These are phyloP conservation scores for Taphrina pruni DNA, from an alignment of 1,139 yeast species.

Conservation along the genomic window DNA sequence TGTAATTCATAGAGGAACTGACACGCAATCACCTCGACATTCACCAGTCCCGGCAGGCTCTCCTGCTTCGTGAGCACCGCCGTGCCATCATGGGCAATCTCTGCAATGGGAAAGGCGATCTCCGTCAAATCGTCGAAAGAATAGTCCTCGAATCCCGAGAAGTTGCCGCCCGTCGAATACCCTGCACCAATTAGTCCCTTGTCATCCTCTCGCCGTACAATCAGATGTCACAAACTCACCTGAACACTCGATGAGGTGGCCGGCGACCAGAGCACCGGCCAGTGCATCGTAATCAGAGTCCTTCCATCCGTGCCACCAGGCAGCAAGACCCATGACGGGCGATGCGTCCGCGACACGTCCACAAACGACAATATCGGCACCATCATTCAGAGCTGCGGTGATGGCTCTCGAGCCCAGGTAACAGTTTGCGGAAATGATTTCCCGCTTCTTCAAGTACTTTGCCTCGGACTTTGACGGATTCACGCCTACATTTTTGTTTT, in stretches of 20 bases:
- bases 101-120: slow-evolving; percentile 47
- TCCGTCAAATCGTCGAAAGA: slow-evolving; percentile 45
- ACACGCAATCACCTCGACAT: slow-evolving; percentile 45
- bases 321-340: slow-evolving; percentile 48
- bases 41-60: slow-evolving; percentile 46
- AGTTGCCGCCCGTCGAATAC: slow-evolving; percentile 48
- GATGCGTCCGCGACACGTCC: slow-evolving; percentile 48
- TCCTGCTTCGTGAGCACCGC: slow-evolving; percentile 47
- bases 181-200: slow-evolving; percentile 13
- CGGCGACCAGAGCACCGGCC: slow-evolving; percentile 48
- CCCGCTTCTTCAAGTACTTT: slow-evolving; percentile 37
- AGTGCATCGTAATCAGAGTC: slow-evolving; percentile 45
- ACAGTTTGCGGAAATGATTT: slow-evolving; percentile 45
- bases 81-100: slow-evolving; percentile 46
- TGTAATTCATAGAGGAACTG: slow-evolving; percentile 48
- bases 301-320: slow-evolving; percentile 49
- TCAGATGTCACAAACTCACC: slow-evolving; percentile 6
- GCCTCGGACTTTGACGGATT: slow-evolving; percentile 43
- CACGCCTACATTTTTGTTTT: slow-evolving; percentile 24
- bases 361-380: slow-evolving; percentile 48
- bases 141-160: slow-evolving; percentile 46
- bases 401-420: slow-evolving; percentile 48
- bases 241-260: slow-evolving; percentile 48
- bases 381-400: slow-evolving; percentile 46
- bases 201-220: neutral